A percentile compares a stretch with the other conserved stretches of the same genome.
These are phyloP conservation scores for Penicillium ochrochloron DNA, from an alignment of 495 filamentous ascomycete genomes.

Conservation along the genomic window DNA sequence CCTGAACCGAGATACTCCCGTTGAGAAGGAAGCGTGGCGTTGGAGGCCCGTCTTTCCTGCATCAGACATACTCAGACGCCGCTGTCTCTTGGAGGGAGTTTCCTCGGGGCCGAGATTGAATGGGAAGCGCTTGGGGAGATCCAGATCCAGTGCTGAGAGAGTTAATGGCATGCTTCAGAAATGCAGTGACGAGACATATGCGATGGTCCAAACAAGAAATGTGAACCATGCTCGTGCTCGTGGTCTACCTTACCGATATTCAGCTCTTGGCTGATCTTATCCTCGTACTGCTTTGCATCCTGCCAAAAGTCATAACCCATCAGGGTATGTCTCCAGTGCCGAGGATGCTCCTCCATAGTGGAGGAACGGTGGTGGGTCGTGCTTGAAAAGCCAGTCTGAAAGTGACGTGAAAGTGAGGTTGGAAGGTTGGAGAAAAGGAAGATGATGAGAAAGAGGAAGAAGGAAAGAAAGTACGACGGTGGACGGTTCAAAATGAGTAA, in stretches of 20 bases:
- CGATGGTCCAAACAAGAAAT: background rate
- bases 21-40: conserved; percentile 9
- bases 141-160: conserved; percentile 16
- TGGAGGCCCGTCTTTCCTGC: background rate
- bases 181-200: background rate
- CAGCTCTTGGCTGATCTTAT: background rate
- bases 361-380: background rate
- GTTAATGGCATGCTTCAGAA: conserved; percentile 1
- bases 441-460: background rate
- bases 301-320: conserved; percentile 41
- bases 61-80: conserved; percentile 35
- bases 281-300: conserved; percentile 25
- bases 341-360: conserved; percentile 33
- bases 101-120: conserved; percentile 37
- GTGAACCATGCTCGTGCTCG: background rate
- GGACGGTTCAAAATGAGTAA: background rate
- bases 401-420: background rate
- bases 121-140: conserved; percentile 34
- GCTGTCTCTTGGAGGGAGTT: conserved; percentile 17
- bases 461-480: background rate
- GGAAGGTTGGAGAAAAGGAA: background rate
- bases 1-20: conserved; percentile 12
- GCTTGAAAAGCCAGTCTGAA: background rate
- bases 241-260: conserved; percentile 9
- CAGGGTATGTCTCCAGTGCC: conserved; percentile 38